Conservation (phyloP, 495 filamentous ascomycete genomes). For the Neurospora sp. region DNA sequence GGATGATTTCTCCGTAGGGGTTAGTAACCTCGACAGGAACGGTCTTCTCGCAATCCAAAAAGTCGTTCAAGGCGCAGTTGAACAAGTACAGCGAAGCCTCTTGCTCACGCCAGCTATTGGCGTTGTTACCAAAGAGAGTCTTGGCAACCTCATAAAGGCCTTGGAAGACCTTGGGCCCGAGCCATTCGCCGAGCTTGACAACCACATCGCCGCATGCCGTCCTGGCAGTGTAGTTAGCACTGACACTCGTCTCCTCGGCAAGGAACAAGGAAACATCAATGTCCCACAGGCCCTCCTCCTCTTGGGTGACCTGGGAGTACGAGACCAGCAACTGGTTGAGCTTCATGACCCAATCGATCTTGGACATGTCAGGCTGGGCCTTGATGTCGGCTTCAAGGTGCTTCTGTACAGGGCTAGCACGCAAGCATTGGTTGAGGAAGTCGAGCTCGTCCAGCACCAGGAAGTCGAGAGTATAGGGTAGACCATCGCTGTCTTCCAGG, state of each 20-base stretch:
- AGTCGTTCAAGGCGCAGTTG: conserved; percentile 70
- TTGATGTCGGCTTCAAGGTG: conserved; percentile 67
- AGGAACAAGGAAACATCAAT: conserved; percentile 92
- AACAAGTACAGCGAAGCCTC: conserved; percentile 79
- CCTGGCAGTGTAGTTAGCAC: conserved; percentile 90
- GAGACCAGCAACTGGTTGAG: conserved; percentile 71
- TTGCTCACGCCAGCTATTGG: conserved; percentile 47
- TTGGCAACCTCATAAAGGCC: conserved; percentile 65
- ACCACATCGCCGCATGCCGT: conserved; percentile 85
- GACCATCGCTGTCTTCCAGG: conserved; percentile 76
- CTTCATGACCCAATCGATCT: conserved; percentile 66
- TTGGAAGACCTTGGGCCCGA: conserved; percentile 57
- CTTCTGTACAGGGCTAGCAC: conserved; percentile 72
- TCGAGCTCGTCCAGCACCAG: conserved; percentile 88
- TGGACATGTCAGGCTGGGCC: conserved; percentile 42
- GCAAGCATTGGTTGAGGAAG: conserved; percentile 77
- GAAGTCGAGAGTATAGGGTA: conserved; percentile 95
- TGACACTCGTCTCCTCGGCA: conserved; percentile 87
- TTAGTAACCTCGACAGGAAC: conserved; percentile 56
- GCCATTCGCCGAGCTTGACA: conserved; percentile 89
- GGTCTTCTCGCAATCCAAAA: conserved; percentile 58
- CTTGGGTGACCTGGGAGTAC: conserved; percentile 84
- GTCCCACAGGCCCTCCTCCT: conserved; percentile 93
- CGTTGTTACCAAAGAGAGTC: conserved; percentile 46
- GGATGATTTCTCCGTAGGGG: conserved; percentile 66